phyloP scores from a whole-genome alignment of 2,329 filamentous ascomycete genomes.

The Coniella lustricola region DNA sequence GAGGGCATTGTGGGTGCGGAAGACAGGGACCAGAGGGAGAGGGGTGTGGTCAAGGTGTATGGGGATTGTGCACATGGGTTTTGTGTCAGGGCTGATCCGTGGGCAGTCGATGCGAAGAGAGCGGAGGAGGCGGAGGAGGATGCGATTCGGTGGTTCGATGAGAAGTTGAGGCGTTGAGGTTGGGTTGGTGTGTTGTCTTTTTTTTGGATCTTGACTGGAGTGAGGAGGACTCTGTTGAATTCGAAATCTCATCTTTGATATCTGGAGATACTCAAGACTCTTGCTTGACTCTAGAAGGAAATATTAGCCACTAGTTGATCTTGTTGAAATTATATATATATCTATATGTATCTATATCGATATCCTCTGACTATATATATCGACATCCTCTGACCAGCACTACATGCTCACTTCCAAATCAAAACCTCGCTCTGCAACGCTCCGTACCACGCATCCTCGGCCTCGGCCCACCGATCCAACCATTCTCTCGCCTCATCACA shows the following conservation, averaged over 20 bases:
- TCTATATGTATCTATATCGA: too few species aligned
- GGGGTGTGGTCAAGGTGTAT: constrained; percentile 32
- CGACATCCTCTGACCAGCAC: background rate
- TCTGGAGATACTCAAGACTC: too few species aligned
- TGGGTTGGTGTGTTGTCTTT: too few species aligned
- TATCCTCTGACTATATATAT: too few species aligned
- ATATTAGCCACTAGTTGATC: too few species aligned
- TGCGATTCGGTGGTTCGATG: constrained; percentile 28
- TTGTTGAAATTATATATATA: too few species aligned
- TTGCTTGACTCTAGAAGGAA: too few species aligned
- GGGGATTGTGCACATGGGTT: constrained; percentile 35
- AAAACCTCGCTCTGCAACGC: constrained; percentile 31
- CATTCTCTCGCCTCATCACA: constrained; percentile 26
- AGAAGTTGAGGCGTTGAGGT: background rate
- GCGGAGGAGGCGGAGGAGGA: constrained; percentile 28
- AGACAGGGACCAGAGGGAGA: constrained; percentile 25
- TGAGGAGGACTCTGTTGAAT: too few species aligned
- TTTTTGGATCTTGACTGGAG: too few species aligned
- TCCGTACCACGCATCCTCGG: constrained; percentile 32
- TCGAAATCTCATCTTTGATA: too few species aligned
- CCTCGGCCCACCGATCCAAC: constrained; percentile 27
- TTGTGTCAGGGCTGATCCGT: constrained; percentile 27
- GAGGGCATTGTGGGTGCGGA: constrained; percentile 30
- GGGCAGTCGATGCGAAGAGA: constrained; percentile 21
- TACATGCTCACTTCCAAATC: constrained; percentile 28